Conservation (phyloP, 73 alveolate genomes). For the Tetrahymena thermophila region DNA sequence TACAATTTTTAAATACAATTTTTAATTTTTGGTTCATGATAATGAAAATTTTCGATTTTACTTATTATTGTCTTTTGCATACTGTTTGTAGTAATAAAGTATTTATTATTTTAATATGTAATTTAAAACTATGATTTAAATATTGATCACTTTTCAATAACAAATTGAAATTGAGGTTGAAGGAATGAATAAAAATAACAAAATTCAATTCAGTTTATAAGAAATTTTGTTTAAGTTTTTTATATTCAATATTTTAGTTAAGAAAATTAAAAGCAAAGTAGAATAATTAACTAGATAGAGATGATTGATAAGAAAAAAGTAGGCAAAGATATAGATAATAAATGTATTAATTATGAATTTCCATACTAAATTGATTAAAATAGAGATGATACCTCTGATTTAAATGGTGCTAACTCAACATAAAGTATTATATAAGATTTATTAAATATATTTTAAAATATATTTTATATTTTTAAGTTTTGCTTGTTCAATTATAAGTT, state of each 20-base stretch:
- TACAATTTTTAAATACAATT: no score
- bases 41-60: background rate
- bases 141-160: background rate
- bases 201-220: background rate
- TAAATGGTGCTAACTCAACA: background rate
- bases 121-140: no score
- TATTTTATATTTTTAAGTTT: no score
- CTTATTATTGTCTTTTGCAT: background rate
- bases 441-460: background rate
- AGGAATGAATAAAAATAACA: background rate
- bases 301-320: background rate
- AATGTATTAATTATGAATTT: background rate
- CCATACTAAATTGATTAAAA: background rate
- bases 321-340: background rate
- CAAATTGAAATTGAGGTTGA: background rate
- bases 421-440: background rate
- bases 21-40: background rate
- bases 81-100: background rate
- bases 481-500: no score
- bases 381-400: background rate
- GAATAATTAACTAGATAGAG: background rate
- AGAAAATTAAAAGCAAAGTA: background rate
- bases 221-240: background rate
- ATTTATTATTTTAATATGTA: no score
- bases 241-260: background rate